phyloP scores from a whole-genome alignment of 2,329 filamentous ascomycete species.

The Aspergillus neoniger region DNA sequence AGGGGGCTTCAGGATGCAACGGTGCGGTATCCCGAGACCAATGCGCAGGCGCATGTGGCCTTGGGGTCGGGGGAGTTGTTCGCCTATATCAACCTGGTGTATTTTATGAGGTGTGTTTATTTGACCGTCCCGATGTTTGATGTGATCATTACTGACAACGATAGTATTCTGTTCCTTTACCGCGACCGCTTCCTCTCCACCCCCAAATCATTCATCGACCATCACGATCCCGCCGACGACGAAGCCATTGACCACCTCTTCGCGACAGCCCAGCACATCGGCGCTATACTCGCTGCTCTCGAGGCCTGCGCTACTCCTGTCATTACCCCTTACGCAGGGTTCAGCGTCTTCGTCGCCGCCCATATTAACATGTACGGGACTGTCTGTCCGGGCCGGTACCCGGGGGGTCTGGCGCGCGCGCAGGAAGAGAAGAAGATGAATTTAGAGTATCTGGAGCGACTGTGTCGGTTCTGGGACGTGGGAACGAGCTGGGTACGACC shows the following conservation, averaged over 20 bases:
- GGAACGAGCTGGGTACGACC: slow-evolving; percentile 37
- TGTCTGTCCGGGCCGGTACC: slow-evolving; percentile 35
- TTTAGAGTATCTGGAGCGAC: slow-evolving; percentile 35
- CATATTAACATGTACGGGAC: slow-evolving; percentile 45
- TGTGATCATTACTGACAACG: too few species aligned
- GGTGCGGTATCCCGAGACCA: slow-evolving; percentile 36
- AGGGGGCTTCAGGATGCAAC: slow-evolving; percentile 36
- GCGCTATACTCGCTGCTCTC: slow-evolving; percentile 32
- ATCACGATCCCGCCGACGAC: slow-evolving; percentile 21
- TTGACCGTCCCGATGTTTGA: too few species aligned
- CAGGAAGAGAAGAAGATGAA: slow-evolving; percentile 36
- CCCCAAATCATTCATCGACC: slow-evolving; percentile 29
- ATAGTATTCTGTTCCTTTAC: slow-evolving; percentile 38
- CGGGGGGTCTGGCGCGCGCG: slow-evolving; percentile 33
- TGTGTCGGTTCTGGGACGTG: slow-evolving; percentile 38
- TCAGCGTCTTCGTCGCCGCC: slow-evolving; percentile 41
- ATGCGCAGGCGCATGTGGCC: slow-evolving; percentile 38
- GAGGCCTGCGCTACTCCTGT: slow-evolving; percentile 35
- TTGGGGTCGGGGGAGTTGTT: slow-evolving; percentile 40
- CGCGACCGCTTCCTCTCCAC: slow-evolving; percentile 37
- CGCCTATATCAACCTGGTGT: slow-evolving; percentile 41
- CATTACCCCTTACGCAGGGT: slow-evolving; percentile 41
- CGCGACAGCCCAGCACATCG: slow-evolving; percentile 36
- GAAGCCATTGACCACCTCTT: slow-evolving; percentile 36
- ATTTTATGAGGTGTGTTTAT: slow-evolving; percentile 42